phyloP scores from a whole-genome alignment of 164 flowering plant species.

The Berberis vulgaris region DNA sequence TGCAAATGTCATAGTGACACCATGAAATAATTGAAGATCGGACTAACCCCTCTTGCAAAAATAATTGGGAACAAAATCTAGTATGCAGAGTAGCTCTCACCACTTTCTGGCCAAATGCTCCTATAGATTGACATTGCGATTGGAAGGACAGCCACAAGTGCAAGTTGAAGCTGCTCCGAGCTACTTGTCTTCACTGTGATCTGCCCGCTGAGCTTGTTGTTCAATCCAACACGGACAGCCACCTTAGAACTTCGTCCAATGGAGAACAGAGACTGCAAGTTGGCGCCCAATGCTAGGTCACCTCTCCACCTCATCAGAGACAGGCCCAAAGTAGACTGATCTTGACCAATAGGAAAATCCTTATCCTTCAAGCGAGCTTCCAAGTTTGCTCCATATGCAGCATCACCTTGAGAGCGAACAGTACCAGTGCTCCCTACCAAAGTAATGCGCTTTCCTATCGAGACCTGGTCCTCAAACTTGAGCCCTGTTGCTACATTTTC shows the following conservation, averaged over 20 bases:
- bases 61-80: slow-evolving; percentile 20
- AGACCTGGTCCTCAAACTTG: slow-evolving; percentile 78
- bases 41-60: background rate
- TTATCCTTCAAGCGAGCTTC: slow-evolving; percentile 67
- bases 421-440: slow-evolving; percentile 80
- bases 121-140: slow-evolving; percentile 49
- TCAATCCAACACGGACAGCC: slow-evolving; percentile 68
- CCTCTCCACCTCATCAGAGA: slow-evolving; percentile 95
- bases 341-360: slow-evolving; percentile 82
- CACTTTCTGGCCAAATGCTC: slow-evolving; percentile 37
- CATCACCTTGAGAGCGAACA: slow-evolving; percentile 61
- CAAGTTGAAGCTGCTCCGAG: slow-evolving; percentile 88
- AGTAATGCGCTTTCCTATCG: slow-evolving; percentile 56
- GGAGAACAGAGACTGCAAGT: slow-evolving; percentile 70
- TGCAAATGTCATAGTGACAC: background rate
- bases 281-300: slow-evolving; percentile 74
- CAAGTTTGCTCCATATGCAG: slow-evolving; percentile 82
- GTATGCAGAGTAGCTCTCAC: slow-evolving; percentile 52
- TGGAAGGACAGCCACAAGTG: slow-evolving; percentile 67
- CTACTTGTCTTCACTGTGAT: slow-evolving; percentile 72
- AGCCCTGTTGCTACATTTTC: slow-evolving; percentile 75
- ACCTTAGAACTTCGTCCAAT: slow-evolving; percentile 70
- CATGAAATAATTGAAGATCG: background rate
- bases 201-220: slow-evolving; percentile 89
- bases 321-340: slow-evolving; percentile 63